Conservation (phyloP, 306 rosid genomes). For the Malus domestica region ASM211411v1 NC_041804.1:1998501-1999000, state of each 20-base stretch:
- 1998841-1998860: neutral
- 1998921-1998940: neutral
- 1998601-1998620: neutral
- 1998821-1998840: neutral
- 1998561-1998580: conserved; percentile 2
- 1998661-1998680: too few species aligned
- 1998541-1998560: neutral
- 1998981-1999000: neutral
- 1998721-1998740: too few species aligned
- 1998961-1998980: neutral
- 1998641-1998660: too few species aligned
- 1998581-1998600: neutral
- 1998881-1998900: neutral
- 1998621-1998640: neutral
- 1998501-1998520: neutral
- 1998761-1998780: neutral
- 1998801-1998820: neutral
- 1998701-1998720: too few species aligned
- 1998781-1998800: neutral
- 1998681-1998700: too few species aligned
- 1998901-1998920: neutral
- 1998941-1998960: neutral
- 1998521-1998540: neutral
- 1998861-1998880: conserved; percentile 11
- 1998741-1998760: too few species aligned